These are phyloP conservation scores for Globisporangium nunn DNA, from an alignment of 352 stramenopile genomes.

Conservation along the genomic window DNA sequence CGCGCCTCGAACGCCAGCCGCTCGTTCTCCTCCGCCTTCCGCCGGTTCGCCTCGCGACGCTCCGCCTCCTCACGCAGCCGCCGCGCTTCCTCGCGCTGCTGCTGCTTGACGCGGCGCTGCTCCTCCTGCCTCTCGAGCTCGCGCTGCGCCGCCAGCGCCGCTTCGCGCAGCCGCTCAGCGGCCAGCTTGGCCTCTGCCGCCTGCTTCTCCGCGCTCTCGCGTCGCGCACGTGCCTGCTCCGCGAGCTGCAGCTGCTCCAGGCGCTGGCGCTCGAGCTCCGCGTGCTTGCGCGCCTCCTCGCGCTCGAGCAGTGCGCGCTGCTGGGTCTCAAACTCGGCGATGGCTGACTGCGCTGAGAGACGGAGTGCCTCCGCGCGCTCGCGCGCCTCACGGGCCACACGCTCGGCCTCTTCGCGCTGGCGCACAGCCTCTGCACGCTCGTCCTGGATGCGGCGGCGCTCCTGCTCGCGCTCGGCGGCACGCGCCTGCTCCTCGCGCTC, in stretches of 20 bases:
- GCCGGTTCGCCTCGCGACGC: constrained; percentile 53
- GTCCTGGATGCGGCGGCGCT: constrained; percentile 41
- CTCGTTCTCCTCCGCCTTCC: constrained; percentile 51
- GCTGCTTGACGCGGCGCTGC: constrained; percentile 30
- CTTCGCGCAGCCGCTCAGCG: constrained; percentile 46
- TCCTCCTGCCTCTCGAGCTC: constrained; percentile 57
- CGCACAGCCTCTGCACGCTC: constrained; percentile 38
- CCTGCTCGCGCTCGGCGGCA: constrained; percentile 16
- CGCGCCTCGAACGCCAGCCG: constrained; percentile 56
- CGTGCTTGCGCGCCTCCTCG: constrained; percentile 51
- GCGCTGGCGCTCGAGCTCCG: constrained; percentile 50
- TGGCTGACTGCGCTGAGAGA: constrained; percentile 45
- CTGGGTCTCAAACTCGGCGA: constrained; percentile 59
- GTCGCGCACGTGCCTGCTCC: constrained; percentile 36
- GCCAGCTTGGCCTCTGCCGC: constrained; percentile 45
- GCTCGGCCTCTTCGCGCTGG: constrained; percentile 53
- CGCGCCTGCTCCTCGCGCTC: constrained; percentile 25
- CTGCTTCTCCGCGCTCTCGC: constrained; percentile 49
- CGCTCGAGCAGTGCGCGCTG: constrained; percentile 50
- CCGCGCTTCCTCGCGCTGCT: constrained; percentile 38
- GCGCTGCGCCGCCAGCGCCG: constrained; percentile 44
- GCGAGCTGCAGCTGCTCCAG: constrained; percentile 53
- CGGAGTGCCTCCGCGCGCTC: constrained; percentile 60
- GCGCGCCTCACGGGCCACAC: constrained; percentile 43
- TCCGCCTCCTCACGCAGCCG: constrained; percentile 51